Conservation (phyloP, 305 asterid species). For the Fraxinus velutina region DNA sequence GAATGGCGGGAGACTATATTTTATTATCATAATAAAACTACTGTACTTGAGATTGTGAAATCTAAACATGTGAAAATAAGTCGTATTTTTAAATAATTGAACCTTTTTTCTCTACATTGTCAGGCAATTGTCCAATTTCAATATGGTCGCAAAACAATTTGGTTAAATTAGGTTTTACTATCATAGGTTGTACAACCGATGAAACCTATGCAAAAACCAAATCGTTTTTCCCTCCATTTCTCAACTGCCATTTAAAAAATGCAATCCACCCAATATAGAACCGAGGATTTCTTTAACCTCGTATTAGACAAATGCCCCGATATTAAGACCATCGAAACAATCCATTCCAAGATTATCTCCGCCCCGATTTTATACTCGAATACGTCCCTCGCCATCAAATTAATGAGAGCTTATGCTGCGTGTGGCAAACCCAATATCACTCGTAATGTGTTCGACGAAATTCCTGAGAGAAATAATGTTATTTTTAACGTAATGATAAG, state of each 20-base stretch:
- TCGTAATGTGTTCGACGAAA: conserved; percentile 68
- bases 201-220: conserved; percentile 32
- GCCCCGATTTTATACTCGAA: conserved; percentile 43
- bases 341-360: conserved; percentile 53
- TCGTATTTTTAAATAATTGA: neutral
- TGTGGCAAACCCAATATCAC: conserved; percentile 42
- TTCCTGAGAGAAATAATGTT: conserved; percentile 52
- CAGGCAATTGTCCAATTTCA: neutral
- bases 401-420: conserved; percentile 73
- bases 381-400: conserved; percentile 52
- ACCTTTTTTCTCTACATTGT: neutral
- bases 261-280: conserved; percentile 9
- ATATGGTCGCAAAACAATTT: neutral
- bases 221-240: conserved; percentile 37
- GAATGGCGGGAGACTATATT: neutral
- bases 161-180: neutral
- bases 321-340: conserved; percentile 39
- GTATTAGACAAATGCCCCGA: conserved; percentile 54
- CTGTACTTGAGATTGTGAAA: neutral
- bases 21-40: no score
- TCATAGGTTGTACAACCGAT: conserved; percentile 1
- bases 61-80: neutral
- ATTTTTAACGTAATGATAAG: conserved; percentile 79
- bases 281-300: conserved; percentile 31
- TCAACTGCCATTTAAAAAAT: conserved; percentile 24